Conservation (phyloP, 2,329 filamentous ascomycete genomes). For the Fusarium solani-melongenae region DNA sequence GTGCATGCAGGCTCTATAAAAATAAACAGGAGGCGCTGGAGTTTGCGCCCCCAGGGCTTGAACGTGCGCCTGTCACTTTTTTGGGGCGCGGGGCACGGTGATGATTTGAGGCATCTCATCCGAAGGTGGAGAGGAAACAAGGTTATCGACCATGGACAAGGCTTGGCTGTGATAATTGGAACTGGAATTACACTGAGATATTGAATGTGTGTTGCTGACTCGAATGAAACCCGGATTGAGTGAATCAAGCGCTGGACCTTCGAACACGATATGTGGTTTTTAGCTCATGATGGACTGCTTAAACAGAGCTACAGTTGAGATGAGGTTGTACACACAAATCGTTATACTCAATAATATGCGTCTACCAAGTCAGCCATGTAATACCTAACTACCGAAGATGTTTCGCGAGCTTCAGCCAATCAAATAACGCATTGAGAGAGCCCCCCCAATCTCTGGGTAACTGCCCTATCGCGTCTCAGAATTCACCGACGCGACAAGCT, state of each 20-base stretch:
- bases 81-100: background rate
- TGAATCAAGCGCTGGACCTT: background rate
- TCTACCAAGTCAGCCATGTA: slow-evolving; percentile 9
- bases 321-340: background rate
- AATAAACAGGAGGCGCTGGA: slow-evolving; percentile 1
- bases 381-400: slow-evolving; percentile 7
- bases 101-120: slow-evolving; percentile 8
- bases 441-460: slow-evolving; percentile 18
- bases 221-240: background rate
- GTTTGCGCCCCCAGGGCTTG: slow-evolving; percentile 9
- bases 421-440: slow-evolving; percentile 17
- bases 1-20: slow-evolving; percentile 6
- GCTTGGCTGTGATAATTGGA: background rate
- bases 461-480: slow-evolving; percentile 29
- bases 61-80: background rate
- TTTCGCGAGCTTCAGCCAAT: slow-evolving; percentile 20
- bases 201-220: background rate
- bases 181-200: background rate
- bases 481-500: slow-evolving; percentile 34
- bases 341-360: slow-evolving; percentile 9
- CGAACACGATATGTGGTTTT: background rate
- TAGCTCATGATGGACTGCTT: background rate
- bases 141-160: background rate
- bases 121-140: background rate
- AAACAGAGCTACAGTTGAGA: background rate